A percentile compares a stretch with the other conserved stretches of the same genome.
Conservation (phyloP, 176 grass and related monocot genomes). For the Neostapfia colusana region DNA sequence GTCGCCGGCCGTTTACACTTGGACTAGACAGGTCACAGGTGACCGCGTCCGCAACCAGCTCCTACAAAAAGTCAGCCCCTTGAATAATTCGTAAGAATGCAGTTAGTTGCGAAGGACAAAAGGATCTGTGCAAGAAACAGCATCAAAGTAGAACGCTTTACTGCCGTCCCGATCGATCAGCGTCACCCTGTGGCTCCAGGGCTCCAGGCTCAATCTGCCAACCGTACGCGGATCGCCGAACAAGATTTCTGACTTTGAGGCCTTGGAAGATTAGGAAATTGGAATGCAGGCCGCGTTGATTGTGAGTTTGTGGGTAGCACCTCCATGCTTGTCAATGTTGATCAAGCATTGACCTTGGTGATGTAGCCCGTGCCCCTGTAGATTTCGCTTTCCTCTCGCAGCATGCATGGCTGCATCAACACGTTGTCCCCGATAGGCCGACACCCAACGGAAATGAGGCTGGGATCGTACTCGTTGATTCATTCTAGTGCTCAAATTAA, state of each 20-base stretch:
- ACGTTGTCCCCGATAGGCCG: not conserved
- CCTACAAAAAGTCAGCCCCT: slow-evolving; percentile 35
- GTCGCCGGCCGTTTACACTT: slow-evolving; percentile 31
- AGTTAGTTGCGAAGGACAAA: slow-evolving; percentile 8
- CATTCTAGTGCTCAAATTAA: not conserved
- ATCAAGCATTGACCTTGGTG: slow-evolving; percentile 12
- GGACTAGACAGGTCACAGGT: slow-evolving; percentile 17
- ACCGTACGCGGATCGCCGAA: slow-evolving; percentile 20
- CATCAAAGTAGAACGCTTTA: not conserved
- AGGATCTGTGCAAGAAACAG: not conserved
- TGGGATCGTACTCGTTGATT: not conserved
- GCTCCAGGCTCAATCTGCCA: slow-evolving; percentile 24
- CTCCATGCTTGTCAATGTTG: slow-evolving; percentile 3
- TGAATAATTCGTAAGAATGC: slow-evolving; percentile 38
- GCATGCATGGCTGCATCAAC: not conserved
- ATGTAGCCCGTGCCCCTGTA: not conserved
- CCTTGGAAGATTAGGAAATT: slow-evolving; percentile 24
- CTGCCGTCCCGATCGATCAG: not conserved
- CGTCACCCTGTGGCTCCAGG: not conserved
- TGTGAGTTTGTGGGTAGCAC: slow-evolving; percentile 15
- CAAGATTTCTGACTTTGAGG: slow-evolving; percentile 41
- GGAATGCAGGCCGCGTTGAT: slow-evolving; percentile 38
- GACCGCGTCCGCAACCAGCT: slow-evolving; percentile 18
- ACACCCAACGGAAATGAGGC: not conserved
- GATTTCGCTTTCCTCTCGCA: not conserved